Evolutionary conservation across 495 filamentous ascomycete species (phyloP), one percentile per base, ranked within the genome.

Genomic region (Chaetomium tenue): DNA sequence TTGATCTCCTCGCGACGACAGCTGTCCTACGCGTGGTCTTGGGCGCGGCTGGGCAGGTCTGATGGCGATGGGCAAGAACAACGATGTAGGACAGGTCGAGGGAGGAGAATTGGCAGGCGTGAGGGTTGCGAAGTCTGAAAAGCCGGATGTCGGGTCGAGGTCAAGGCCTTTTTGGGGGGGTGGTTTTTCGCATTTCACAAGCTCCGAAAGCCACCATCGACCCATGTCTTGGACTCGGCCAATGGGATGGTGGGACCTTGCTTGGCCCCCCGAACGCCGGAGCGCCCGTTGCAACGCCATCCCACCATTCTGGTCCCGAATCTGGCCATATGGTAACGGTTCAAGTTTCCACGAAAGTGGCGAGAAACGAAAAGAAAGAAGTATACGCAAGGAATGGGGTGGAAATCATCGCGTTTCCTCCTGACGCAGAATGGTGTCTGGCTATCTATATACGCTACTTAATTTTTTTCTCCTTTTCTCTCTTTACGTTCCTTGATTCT

Each of bases 61-160:
- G 26, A 40, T 25, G 42, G 50, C 60, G 20, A 26, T 18, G 22
- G 39, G 26, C 61, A 40, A 58, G 61, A 52, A 42, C 46, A 63
- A 30, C 63, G 53, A 63, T 69, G 71, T 69, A 60, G 67, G 71
- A 73, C 71, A 71, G 69, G 65, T 73, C 71, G 71, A 68, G 66
- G 53, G 69, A 71, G 71, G 69, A 71, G 71, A 71, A 63, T 60
- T 65, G 63, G 54, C 37, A 30, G 51, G 53, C 47, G 54, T 61
- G 44, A 46, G 42, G 66, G 51, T 47, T 51, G 52, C 52, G 47
- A 48, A 42, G 48, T 48, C 28, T 26, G 33, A 37, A 47, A 40
- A 58, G 54, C 57, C n/a, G 39, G 57, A 64, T 52, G 57, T 54
- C 33, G 58, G 53, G 53, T 55, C 47, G 40, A 22, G 53, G 52